These are phyloP conservation scores for Ogataea parapolymorpha DNA, from an alignment of 805 yeast species.

Conservation along the genomic window DNA sequence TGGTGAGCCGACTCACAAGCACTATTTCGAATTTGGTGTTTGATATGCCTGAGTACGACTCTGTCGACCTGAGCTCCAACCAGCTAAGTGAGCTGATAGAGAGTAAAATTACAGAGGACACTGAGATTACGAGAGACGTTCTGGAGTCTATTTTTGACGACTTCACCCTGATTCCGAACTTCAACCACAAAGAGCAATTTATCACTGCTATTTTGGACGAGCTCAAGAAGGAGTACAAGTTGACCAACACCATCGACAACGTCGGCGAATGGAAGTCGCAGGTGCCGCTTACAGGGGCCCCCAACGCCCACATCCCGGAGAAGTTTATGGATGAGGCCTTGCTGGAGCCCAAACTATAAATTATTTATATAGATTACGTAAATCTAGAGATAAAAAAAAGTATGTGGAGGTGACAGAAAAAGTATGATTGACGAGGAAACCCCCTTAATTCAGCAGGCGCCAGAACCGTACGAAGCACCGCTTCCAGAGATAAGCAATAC, in stretches of 20 bases:
- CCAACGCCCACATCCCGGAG: slow-evolving; percentile 43
- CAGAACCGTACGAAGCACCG: not conserved
- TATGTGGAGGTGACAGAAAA: not conserved
- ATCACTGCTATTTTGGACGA: slow-evolving; percentile 13
- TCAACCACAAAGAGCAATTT: slow-evolving; percentile 20
- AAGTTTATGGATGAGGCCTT: slow-evolving; percentile 24
- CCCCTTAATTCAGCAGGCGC: slow-evolving; percentile 2
- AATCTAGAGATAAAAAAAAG: not conserved
- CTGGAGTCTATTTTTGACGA: slow-evolving; percentile 15
- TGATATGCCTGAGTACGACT: slow-evolving; percentile 26
- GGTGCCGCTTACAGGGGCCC: slow-evolving; percentile 55
- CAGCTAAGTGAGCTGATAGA: slow-evolving; percentile 23
- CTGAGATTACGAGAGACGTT: slow-evolving; percentile 8
- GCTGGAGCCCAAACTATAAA: slow-evolving; percentile 22
- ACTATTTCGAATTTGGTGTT: slow-evolving; percentile 31
- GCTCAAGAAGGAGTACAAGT: slow-evolving; percentile 13
- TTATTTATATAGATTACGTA: not conserved
- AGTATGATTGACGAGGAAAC: slow-evolving; percentile 6
- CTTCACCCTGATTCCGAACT: slow-evolving; percentile 21
- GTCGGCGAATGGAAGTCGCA: slow-evolving; percentile 55
- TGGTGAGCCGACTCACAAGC: slow-evolving; percentile 25
- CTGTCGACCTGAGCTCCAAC: slow-evolving; percentile 24
- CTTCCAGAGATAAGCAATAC: not conserved
- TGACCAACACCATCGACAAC: slow-evolving; percentile 34
- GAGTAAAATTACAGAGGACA: slow-evolving; percentile 10